These are phyloP conservation scores for Ambrosiella xylebori DNA, from an alignment of 2,329 filamentous ascomycete species.

Conservation along the genomic window DNA sequence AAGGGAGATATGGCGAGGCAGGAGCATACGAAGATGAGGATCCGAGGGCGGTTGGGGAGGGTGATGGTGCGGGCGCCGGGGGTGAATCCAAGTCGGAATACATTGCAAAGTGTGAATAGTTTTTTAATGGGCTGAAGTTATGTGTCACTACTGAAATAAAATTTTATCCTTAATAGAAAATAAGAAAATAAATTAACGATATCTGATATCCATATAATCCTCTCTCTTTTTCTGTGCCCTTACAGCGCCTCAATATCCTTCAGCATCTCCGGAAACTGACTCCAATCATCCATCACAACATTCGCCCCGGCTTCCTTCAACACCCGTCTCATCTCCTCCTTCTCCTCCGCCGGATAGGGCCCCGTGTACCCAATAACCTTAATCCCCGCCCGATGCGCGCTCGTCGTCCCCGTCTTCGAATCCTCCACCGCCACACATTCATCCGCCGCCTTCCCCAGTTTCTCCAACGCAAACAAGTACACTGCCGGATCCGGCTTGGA, in stretches of 20 bases:
- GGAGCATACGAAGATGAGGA: slow-evolving; percentile 52
- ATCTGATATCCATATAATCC: not conserved
- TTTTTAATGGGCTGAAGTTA: slow-evolving; percentile 51
- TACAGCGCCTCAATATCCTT: slow-evolving; percentile 26
- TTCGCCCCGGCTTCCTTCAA: slow-evolving; percentile 44
- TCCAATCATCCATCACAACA: slow-evolving; percentile 44
- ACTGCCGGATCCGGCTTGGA: slow-evolving; percentile 84
- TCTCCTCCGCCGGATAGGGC: slow-evolving; percentile 46
- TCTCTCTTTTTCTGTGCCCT: not conserved
- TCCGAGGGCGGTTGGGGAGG: slow-evolving; percentile 62
- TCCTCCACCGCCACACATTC: slow-evolving; percentile 77
- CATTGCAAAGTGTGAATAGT: slow-evolving; percentile 79
- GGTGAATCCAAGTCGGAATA: slow-evolving; percentile 68
- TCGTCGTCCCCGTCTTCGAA: slow-evolving; percentile 68
- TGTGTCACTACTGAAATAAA: too few species aligned
- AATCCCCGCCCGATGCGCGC: slow-evolving; percentile 57
- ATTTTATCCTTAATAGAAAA: not conserved
- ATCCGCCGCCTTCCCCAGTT: slow-evolving; percentile 50
- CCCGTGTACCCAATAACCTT: slow-evolving; percentile 74
- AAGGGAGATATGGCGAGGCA: slow-evolving; percentile 16
- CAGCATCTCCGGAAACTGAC: slow-evolving; percentile 33
- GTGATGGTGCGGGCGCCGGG: slow-evolving; percentile 65
- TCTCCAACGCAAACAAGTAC: slow-evolving; percentile 61
- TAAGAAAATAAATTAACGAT: not conserved
- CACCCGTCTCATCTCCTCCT: slow-evolving; percentile 46